Conservation (phyloP, 2,329 filamentous ascomycete genomes). For the Colletotrichum sp. region DNA sequence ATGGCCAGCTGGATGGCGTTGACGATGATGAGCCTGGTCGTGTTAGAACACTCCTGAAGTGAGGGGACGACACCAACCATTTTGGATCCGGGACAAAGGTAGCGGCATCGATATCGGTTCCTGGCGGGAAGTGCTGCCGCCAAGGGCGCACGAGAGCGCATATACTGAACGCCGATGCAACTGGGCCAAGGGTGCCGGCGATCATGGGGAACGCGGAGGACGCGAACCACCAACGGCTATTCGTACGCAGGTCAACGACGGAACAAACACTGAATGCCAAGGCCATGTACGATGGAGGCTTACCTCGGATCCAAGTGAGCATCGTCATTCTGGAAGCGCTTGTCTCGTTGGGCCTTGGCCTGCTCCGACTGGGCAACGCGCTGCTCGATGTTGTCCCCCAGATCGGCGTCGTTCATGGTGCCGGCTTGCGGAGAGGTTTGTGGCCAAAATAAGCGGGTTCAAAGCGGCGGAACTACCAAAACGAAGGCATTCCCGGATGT, state of each 20-base stretch:
- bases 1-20: constrained; percentile 80
- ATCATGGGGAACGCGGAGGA: constrained; percentile 76
- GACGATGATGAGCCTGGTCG: constrained; percentile 67
- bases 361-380: constrained; percentile 32
- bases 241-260: background rate
- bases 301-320: constrained; percentile 51
- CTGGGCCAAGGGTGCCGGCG: constrained; percentile 82
- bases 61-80: constrained; percentile 55
- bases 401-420: constrained; percentile 46
- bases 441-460: background rate
- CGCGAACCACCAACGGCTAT: constrained; percentile 67
- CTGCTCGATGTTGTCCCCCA: constrained; percentile 40
- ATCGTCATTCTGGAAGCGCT: constrained; percentile 41
- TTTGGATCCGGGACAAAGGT: constrained; percentile 66
- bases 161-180: constrained; percentile 88
- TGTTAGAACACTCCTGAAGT: background rate
- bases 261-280: background rate
- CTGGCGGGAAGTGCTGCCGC: constrained; percentile 63
- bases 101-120: constrained; percentile 52
- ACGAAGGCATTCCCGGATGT: constrained; percentile 12
- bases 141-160: constrained; percentile 83
- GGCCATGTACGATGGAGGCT: constrained; percentile 4
- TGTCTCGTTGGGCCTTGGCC: constrained; percentile 24
- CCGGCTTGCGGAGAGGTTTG: background rate
- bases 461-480: background rate